phyloP scores from a whole-genome alignment of 805 yeast species.

The Isabelozyma gotoi region DNA sequence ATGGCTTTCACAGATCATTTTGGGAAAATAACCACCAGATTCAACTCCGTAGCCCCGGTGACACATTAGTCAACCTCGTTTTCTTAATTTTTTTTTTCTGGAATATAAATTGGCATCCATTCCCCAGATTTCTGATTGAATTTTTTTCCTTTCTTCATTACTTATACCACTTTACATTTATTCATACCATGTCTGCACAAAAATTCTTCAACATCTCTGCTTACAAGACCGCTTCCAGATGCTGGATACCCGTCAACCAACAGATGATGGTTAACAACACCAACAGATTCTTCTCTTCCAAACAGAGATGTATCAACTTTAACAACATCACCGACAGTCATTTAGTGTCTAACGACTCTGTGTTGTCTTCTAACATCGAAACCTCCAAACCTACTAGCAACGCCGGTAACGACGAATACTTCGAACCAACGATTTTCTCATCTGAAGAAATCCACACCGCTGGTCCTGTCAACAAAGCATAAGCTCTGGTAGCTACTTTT shows the following conservation, averaged over 20 bases:
- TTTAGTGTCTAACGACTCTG: slow-evolving; percentile 36
- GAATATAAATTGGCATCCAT: not conserved
- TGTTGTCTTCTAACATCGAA: slow-evolving; percentile 10
- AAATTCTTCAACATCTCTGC: slow-evolving; percentile 33
- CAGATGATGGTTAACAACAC: slow-evolving; percentile 2
- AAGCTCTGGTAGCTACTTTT: slow-evolving; percentile 1
- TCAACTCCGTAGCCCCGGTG: not conserved
- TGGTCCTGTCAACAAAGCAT: slow-evolving; percentile 38
- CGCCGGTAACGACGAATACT: slow-evolving; percentile 16
- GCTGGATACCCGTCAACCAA: slow-evolving; percentile 28
- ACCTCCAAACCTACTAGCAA: not conserved
- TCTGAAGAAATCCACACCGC: slow-evolving; percentile 44
- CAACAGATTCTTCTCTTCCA: slow-evolving; percentile 33
- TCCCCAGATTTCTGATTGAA: not conserved
- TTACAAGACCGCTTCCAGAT: slow-evolving; percentile 42
- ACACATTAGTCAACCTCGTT: not conserved
- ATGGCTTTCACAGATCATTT: slow-evolving; percentile 5
- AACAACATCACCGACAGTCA: slow-evolving; percentile 28
- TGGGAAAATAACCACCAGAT: slow-evolving; percentile 6
- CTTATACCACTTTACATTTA: too few relatives aligned
- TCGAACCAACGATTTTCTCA: slow-evolving; percentile 41
- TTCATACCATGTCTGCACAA: slow-evolving; percentile 19
- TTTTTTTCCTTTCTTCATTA: not conserved
- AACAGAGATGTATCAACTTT: slow-evolving; percentile 34
- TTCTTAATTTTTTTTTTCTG: not conserved